Conservation (phyloP, 2,329 filamentous ascomycete species). For the Fusarium keratoplasticum region DNA sequence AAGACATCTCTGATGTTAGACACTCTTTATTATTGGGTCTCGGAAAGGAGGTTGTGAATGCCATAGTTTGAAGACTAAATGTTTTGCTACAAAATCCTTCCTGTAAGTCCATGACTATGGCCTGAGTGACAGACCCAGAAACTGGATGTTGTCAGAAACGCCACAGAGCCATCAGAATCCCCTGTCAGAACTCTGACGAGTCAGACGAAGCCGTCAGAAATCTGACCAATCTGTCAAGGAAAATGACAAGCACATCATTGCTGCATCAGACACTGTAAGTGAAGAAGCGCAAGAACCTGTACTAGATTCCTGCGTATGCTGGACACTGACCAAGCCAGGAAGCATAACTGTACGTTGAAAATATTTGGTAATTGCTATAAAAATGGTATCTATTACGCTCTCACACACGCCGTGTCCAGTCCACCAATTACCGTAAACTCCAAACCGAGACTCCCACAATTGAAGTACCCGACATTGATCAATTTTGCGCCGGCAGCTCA, state of each 20-base stretch:
- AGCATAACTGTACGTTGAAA: not conserved
- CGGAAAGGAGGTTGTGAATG: not conserved
- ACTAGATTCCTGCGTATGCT: not conserved
- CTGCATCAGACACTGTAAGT: too few relatives aligned
- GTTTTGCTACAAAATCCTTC: not conserved
- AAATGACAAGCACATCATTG: not conserved
- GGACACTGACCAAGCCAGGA: not conserved
- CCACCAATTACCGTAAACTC: not conserved
- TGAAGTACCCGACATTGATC: not conserved
- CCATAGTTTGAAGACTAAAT: not conserved
- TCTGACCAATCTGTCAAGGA: not conserved
- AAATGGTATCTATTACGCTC: not conserved
- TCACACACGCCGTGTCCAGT: not conserved
- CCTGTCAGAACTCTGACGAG: not conserved
- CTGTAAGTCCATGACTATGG: not conserved
- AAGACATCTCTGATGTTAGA: not conserved
- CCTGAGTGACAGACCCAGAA: not conserved
- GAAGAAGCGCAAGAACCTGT: not conserved
- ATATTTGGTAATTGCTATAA: not conserved
- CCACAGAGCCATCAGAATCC: not conserved
- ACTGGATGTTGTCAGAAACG: not conserved
- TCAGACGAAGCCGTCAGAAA: not conserved
- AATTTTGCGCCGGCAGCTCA: constrained; percentile 28
- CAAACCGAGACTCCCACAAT: not conserved
- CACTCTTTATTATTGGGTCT: not conserved